phyloP scores from a whole-genome alignment of 2,329 filamentous ascomycete species.

The Raffaelea albimanens region DNA sequence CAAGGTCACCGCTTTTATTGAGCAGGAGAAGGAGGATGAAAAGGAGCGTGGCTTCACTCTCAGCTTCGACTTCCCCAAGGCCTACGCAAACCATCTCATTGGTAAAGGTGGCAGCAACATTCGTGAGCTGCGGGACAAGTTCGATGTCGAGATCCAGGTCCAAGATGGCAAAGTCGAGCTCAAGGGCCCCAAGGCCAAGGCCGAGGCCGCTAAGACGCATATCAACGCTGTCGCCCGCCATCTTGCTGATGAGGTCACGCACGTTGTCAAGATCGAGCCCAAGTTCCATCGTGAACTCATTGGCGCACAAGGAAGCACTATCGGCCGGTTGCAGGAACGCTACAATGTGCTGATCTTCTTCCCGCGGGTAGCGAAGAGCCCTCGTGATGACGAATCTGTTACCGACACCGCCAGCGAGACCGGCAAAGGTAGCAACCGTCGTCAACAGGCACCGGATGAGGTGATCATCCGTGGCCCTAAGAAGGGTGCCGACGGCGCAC shows the following conservation, averaged over 20 bases:
- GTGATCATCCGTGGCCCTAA: constrained; percentile 85
- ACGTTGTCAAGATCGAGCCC: constrained; percentile 80
- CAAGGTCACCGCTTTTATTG: constrained; percentile 71
- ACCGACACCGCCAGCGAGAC: constrained; percentile 61
- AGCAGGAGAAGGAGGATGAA: constrained; percentile 84
- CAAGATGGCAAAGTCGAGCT: constrained; percentile 91
- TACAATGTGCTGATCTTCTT: constrained; percentile 96
- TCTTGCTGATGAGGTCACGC: constrained; percentile 83
- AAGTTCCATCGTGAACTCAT: constrained; percentile 94
- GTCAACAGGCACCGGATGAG: constrained; percentile 74
- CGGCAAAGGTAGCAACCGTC: constrained; percentile 51
- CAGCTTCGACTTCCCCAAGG: constrained; percentile 88
- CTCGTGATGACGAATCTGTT: constrained; percentile 60
- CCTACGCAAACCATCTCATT: constrained; percentile 79
- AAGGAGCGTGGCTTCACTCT: constrained; percentile 83
- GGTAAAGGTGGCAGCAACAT: constrained; percentile 60
- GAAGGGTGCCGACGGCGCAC: constrained; percentile 83
- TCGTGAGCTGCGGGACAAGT: constrained; percentile 55
- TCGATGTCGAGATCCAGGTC: constrained; percentile 72
- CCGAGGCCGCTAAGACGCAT: constrained; percentile 73
- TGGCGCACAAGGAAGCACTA: constrained; percentile 75
- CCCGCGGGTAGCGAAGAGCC: constrained; percentile 57
- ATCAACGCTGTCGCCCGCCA: constrained; percentile 72
- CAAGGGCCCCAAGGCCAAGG: constrained; percentile 92
- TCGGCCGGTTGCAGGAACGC: constrained; percentile 83